phyloP scores from a whole-genome alignment of 179 eudicot genomes.

The Pouteria campechiana region DNA sequence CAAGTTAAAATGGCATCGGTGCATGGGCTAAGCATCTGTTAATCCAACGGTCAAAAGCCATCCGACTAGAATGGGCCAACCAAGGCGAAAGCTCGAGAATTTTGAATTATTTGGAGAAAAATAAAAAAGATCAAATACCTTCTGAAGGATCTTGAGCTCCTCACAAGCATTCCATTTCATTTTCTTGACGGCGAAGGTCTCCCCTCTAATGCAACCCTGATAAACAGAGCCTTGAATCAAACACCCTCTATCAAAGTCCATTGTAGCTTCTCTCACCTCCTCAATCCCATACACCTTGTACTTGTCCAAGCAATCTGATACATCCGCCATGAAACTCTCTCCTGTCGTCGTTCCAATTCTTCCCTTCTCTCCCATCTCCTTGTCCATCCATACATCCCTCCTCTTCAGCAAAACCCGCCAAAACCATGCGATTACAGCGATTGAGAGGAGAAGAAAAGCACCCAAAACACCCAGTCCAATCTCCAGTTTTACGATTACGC shows the following conservation, averaged over 20 bases:
- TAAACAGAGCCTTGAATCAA: constrained; percentile 78
- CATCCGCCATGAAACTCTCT: constrained; percentile 62
- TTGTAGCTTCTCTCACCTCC: constrained; percentile 56
- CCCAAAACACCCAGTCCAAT: constrained; percentile 62
- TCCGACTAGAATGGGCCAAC: not conserved
- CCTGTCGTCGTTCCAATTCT: constrained; percentile 17
- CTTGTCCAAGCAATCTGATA: constrained; percentile 83
- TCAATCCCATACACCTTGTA: constrained; percentile 62
- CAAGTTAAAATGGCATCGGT: too few species aligned
- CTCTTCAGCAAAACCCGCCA: constrained; percentile 21
- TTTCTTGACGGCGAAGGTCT: constrained; percentile 63
- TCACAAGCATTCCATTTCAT: constrained; percentile 97
- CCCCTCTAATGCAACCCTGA: constrained; percentile 59
- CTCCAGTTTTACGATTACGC: constrained; percentile 37
- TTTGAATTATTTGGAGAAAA: too few species aligned
- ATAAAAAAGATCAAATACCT: constrained; percentile 30
- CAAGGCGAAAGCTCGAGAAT: not conserved
- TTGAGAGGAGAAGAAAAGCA: constrained; percentile 30
- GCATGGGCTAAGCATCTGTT: too few species aligned
- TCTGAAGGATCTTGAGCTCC: constrained; percentile 84
- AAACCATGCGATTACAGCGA: constrained; percentile 26
- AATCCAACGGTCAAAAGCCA: too few species aligned
- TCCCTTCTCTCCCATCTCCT: constrained; percentile 13
- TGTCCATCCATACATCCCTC: constrained; percentile 1
- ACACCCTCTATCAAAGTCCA: constrained; percentile 46